A percentile compares a stretch with the other conserved stretches of the same genome.
Evolutionary conservation across 2,329 filamentous ascomycete species (phyloP).

Genomic region (Incumbomyces delicatus): DNA sequence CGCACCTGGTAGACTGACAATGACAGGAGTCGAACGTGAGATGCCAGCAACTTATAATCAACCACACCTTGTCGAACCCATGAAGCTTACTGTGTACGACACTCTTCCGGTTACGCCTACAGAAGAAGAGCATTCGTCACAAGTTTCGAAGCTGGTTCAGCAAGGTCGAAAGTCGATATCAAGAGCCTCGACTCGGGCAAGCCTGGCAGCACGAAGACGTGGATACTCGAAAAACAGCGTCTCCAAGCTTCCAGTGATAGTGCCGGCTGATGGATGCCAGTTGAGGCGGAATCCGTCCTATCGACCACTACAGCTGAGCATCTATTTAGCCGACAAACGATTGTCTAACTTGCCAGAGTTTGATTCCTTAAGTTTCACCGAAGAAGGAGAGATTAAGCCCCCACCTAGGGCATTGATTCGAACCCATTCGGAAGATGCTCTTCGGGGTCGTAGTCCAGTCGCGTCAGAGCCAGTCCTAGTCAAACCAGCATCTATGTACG

Average conservation of each 20-base stretch:
- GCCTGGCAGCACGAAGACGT: slow-evolving; percentile 29
- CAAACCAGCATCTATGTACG: slow-evolving; percentile 14
- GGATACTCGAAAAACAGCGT: slow-evolving; percentile 28
- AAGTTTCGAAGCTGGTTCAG: slow-evolving; percentile 27
- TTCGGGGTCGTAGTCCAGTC: slow-evolving; percentile 11
- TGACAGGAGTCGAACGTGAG: slow-evolving; percentile 30
- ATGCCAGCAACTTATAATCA: slow-evolving; percentile 35
- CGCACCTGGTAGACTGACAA: slow-evolving; percentile 1
- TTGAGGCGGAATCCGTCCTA: slow-evolving; percentile 22
- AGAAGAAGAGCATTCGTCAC: slow-evolving; percentile 24
- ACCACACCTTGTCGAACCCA: slow-evolving; percentile 37
- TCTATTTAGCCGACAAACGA: slow-evolving; percentile 34
- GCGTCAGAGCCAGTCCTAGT: slow-evolving; percentile 10
- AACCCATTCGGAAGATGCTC: slow-evolving; percentile 18
- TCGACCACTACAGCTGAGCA: slow-evolving; percentile 38
- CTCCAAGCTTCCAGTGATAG: slow-evolving; percentile 26
- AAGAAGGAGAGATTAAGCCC: slow-evolving; percentile 21
- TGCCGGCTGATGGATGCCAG: slow-evolving; percentile 10
- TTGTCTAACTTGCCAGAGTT: slow-evolving; percentile 38
- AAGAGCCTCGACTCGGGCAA: slow-evolving; percentile 32
- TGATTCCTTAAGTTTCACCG: slow-evolving; percentile 28
- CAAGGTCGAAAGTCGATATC: slow-evolving; percentile 30
- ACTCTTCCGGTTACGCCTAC: slow-evolving; percentile 28
- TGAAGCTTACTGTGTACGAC: slow-evolving; percentile 35
- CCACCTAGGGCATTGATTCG: slow-evolving; percentile 27